Conservation (phyloP, 2,329 filamentous ascomycete genomes). For the Huntiella decipiens region DNA sequence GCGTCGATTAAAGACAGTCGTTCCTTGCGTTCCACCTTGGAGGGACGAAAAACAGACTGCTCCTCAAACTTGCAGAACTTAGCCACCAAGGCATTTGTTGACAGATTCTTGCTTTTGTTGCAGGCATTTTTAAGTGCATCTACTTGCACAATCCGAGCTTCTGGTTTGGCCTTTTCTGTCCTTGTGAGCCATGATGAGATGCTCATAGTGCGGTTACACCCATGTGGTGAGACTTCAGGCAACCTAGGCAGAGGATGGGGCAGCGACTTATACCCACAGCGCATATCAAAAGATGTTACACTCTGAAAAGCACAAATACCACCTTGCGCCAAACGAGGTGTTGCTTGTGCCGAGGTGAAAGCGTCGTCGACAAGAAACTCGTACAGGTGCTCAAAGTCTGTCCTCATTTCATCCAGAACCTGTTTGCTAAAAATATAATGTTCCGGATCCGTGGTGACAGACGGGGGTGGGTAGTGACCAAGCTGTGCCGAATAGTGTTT, state of each 20-base stretch:
- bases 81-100: constrained; percentile 39
- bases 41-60: constrained; percentile 21
- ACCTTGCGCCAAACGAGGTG: constrained; percentile 36
- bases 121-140: constrained; percentile 33
- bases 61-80: constrained; percentile 55
- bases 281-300: constrained; percentile 44
- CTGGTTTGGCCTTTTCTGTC: constrained; percentile 25
- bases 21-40: constrained; percentile 14
- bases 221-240: constrained; percentile 23
- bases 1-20: constrained; percentile 36
- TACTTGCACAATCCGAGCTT: constrained; percentile 30
- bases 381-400: constrained; percentile 54
- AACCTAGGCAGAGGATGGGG: constrained; percentile 47
- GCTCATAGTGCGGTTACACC: constrained; percentile 16
- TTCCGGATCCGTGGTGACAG: constrained; percentile 18
- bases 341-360: constrained; percentile 29
- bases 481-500: constrained; percentile 47
- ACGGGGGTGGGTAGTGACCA: constrained; percentile 51
- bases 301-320: constrained; percentile 54
- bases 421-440: constrained; percentile 32
- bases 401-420: constrained; percentile 40
- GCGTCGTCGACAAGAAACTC: constrained; percentile 47
- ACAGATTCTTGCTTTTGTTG: constrained; percentile 22
- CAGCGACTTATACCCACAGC: constrained; percentile 40
- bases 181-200: constrained; percentile 24